phyloP scores from a whole-genome alignment of 2,329 filamentous ascomycete genomes.

The Thielaviopsis punctulata region DNA sequence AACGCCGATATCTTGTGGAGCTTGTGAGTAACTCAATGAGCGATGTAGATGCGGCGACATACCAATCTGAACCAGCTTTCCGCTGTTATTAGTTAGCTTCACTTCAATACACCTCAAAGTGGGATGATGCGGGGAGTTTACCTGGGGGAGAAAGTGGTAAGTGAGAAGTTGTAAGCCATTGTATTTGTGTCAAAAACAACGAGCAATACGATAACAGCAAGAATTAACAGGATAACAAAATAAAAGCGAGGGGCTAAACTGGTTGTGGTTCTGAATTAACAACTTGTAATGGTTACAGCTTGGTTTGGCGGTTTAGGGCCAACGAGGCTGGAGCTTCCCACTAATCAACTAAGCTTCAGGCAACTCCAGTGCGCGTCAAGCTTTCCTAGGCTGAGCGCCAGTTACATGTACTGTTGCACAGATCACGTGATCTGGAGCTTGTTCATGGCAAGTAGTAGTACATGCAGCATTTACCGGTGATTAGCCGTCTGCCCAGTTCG shows the following conservation, averaged over 20 bases:
- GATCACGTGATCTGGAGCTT: conserved; percentile 4
- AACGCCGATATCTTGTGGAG: neutral
- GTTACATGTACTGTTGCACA: neutral
- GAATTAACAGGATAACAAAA: conserved; percentile 1
- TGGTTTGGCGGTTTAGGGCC: conserved; percentile 5
- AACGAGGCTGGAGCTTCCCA: conserved; percentile 12
- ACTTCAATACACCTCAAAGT: conserved; percentile 12
- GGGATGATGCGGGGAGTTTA: conserved; percentile 29
- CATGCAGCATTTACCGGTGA: neutral
- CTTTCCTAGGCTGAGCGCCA: conserved; percentile 1
- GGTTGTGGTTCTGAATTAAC: neutral
- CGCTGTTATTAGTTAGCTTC: conserved; percentile 40
- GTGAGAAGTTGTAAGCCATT: conserved; percentile 47
- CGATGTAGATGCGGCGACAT: conserved; percentile 14
- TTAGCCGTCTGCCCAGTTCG: neutral
- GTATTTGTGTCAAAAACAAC: neutral
- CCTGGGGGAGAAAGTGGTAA: conserved; percentile 99
- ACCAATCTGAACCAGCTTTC: conserved; percentile 98
- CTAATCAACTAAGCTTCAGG: conserved; percentile 12
- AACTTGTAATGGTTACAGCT: neutral
- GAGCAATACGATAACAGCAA: neutral
- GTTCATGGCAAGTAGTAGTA: neutral
- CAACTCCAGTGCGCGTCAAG: conserved; percentile 13
- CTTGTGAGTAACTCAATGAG: neutral
- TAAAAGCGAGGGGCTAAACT: neutral